These are phyloP conservation scores for Suillus weaverae DNA, from an alignment of 768 basidiomycete genomes.

Conservation along the genomic window DNA sequence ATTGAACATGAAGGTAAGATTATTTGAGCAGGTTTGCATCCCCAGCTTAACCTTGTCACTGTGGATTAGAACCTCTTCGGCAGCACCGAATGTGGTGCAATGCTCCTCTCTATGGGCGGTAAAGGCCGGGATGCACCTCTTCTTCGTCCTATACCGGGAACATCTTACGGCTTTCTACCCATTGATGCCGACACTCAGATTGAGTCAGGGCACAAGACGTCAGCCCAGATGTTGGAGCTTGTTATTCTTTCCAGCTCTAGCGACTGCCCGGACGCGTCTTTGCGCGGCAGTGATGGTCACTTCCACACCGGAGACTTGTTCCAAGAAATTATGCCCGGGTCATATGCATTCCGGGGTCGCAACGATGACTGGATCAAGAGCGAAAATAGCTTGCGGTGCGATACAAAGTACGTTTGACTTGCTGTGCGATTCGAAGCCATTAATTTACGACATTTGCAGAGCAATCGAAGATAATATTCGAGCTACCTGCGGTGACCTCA, in stretches of 20 bases:
- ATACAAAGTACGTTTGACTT: constrained; percentile 54
- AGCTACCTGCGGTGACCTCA: constrained; percentile 59
- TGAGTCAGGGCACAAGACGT: constrained; percentile 53
- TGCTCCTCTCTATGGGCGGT: constrained; percentile 61
- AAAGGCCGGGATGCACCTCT: constrained; percentile 49
- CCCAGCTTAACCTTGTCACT: constrained; percentile 19
- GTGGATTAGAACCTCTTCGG: constrained; percentile 69
- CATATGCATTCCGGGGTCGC: constrained; percentile 67
- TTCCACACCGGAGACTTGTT: constrained; percentile 87
- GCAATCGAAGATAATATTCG: constrained; percentile 80
- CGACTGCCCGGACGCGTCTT: constrained; percentile 64
- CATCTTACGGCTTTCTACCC: constrained; percentile 67
- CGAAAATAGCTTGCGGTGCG: constrained; percentile 74
- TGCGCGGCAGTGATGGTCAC: constrained; percentile 63
- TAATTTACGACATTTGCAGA: constrained; percentile 31
- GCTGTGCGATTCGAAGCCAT: background rate
- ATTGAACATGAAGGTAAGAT: constrained; percentile 57
- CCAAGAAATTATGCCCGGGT: constrained; percentile 56
- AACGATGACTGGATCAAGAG: constrained; percentile 88
- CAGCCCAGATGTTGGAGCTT: constrained; percentile 59
- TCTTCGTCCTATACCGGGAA: constrained; percentile 59
- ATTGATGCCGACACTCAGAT: constrained; percentile 40
- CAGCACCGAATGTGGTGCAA: constrained; percentile 77
- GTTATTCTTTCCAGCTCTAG: constrained; percentile 66
- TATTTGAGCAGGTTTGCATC: constrained; percentile 10